Conservation (phyloP, 1,284 basidiomycete species). For the Ganoderma sinense region DNA sequence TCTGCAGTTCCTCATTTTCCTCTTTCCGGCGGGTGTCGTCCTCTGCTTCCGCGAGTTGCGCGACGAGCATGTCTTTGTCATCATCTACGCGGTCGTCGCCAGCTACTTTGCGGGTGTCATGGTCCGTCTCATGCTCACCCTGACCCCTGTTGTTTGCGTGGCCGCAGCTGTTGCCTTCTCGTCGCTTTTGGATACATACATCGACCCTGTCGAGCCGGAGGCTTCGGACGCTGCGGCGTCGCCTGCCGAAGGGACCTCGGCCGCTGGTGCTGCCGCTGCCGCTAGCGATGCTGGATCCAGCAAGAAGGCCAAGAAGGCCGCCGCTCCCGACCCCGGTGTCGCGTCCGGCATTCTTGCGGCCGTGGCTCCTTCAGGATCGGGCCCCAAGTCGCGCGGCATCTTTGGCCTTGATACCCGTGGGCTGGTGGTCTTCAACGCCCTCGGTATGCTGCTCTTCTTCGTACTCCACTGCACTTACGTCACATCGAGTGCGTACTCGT, state of each 20-base stretch:
- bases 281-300: conserved; percentile 50
- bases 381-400: conserved; percentile 61
- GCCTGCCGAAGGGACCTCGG: conserved; percentile 35
- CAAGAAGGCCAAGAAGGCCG: conserved; percentile 61
- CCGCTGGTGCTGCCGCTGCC: conserved; percentile 36
- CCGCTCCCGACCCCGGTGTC: conserved; percentile 44
- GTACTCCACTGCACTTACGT: conserved; percentile 98
- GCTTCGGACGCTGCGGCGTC: conserved; percentile 40
- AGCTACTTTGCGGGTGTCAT: conserved; percentile 99
- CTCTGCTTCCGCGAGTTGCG: conserved; percentile 94
- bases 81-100: conserved; percentile 96
- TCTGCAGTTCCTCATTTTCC: conserved; percentile 95
- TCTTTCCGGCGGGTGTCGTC: conserved; percentile 97
- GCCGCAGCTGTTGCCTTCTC: conserved; percentile 92
- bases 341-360: conserved; percentile 51
- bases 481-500: conserved; percentile 95
- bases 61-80: conserved; percentile 98
- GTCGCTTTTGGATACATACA: conserved; percentile 88
- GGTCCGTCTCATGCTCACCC: conserved; percentile 95
- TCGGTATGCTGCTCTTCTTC: conserved; percentile 87
- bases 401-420: conserved; percentile 88
- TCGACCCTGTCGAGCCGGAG: conserved; percentile 76
- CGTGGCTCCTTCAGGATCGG: conserved; percentile 38
- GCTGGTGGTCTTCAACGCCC: conserved; percentile 79
- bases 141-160: conserved; percentile 94